phyloP scores from a whole-genome alignment of 2,329 filamentous ascomycete genomes.

The Chaetomium olivaceum region DNA sequence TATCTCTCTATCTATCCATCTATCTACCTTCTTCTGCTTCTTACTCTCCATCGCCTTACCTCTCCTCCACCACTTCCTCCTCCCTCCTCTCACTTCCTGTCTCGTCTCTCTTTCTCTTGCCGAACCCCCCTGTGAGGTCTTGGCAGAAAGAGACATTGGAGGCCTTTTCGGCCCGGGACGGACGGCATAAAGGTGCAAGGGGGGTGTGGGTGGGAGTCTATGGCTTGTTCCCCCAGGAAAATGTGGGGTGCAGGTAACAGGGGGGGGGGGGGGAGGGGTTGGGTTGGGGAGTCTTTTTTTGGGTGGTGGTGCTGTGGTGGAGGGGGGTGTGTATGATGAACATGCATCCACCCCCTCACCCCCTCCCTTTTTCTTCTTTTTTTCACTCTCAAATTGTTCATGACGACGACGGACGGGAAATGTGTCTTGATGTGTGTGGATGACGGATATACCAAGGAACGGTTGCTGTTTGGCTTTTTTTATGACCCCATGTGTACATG shows the following conservation, averaged over 20 bases:
- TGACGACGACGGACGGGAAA: slow-evolving; percentile 3
- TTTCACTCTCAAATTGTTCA: not conserved
- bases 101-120: not conserved
- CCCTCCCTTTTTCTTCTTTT: not conserved
- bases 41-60: not conserved
- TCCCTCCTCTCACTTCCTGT: not conserved
- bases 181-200: not conserved
- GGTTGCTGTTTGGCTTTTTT: not conserved
- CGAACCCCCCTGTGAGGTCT: not conserved
- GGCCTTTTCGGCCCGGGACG: slow-evolving; percentile 15
- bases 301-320: not conserved
- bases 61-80: not conserved
- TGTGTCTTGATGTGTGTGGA: slow-evolving; percentile 6
- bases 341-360: not conserved
- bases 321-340: not conserved
- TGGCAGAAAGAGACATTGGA: not conserved
- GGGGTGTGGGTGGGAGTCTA: not conserved
- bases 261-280: no score
- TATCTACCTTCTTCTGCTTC: not conserved
- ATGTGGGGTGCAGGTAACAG: slow-evolving; percentile 14
- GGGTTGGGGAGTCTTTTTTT: slow-evolving; percentile 5
- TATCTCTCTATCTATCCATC: not conserved
- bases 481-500: slow-evolving; percentile 9
- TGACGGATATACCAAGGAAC: slow-evolving; percentile 21
- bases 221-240: slow-evolving; percentile 10